These are phyloP conservation scores for Posidonia oceanica DNA, from an alignment of 116 monocot genomes.

Conservation along the genomic window DNA sequence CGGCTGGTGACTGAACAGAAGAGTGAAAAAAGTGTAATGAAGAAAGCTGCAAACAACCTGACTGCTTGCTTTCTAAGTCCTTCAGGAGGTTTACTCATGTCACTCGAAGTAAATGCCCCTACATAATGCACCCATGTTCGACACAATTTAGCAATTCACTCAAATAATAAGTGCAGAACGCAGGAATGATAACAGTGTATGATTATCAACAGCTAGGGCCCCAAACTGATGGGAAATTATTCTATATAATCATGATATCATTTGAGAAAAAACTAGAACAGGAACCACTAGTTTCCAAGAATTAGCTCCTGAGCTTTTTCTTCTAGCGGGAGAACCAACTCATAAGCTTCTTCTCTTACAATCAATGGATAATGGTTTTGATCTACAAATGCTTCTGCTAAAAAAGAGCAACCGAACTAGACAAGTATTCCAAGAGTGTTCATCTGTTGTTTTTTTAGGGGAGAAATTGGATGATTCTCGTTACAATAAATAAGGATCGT, in stretches of 20 bases:
- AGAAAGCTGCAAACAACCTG: slow-evolving; percentile 23
- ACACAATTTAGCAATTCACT: neutral
- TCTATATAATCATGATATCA: too few relatives aligned
- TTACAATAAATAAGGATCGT: too few relatives aligned
- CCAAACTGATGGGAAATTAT: too few relatives aligned
- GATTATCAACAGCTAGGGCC: neutral
- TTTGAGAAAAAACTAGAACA: too few relatives aligned
- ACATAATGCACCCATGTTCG: neutral
- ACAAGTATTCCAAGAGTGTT: neutral
- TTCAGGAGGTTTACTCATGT: slow-evolving; percentile 10
- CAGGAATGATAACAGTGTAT: neutral
- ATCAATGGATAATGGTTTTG: too few relatives aligned
- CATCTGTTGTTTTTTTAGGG: too few relatives aligned
- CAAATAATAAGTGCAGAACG: neutral
- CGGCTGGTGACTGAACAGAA: slow-evolving; percentile 11
- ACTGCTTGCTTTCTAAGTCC: slow-evolving; percentile 14
- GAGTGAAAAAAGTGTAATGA: slow-evolving; percentile 26
- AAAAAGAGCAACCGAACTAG: neutral
- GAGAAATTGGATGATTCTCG: too few relatives aligned
- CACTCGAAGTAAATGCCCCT: slow-evolving; percentile 10
- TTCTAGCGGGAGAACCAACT: too few relatives aligned
- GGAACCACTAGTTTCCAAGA: too few relatives aligned
- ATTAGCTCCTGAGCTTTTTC: too few relatives aligned
- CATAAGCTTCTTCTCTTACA: too few relatives aligned
- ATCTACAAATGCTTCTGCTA: neutral